These are phyloP conservation scores for Botrytis paeoniae DNA, from an alignment of 2,329 filamentous ascomycete species.

Conservation along the genomic window DNA sequence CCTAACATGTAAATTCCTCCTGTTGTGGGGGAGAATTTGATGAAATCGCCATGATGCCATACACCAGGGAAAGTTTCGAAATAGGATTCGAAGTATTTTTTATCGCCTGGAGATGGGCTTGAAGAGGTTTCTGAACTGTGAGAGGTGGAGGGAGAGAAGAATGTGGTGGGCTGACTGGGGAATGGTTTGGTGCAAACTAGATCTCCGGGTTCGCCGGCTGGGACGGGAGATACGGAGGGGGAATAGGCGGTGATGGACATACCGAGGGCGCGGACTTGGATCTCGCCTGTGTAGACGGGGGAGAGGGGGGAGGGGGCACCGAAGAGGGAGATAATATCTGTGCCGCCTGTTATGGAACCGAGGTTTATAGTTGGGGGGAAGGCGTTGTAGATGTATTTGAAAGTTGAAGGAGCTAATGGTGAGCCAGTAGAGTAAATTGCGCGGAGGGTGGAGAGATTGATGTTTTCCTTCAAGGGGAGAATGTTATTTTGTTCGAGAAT, in stretches of 20 bases:
- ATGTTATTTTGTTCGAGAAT: constrained; percentile 78
- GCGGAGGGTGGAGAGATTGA: constrained; percentile 63
- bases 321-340: constrained; percentile 94
- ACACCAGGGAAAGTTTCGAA: constrained; percentile 76
- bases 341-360: constrained; percentile 90
- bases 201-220: constrained; percentile 72
- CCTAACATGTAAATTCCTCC: constrained; percentile 88
- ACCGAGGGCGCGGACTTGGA: constrained; percentile 73
- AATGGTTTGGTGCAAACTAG: constrained; percentile 85
- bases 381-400: constrained; percentile 75
- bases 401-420: constrained; percentile 88
- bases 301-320: constrained; percentile 77
- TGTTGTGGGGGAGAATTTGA: constrained; percentile 65
- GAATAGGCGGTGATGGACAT: constrained; percentile 70
- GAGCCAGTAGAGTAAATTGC: constrained; percentile 95
- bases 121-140: neutral
- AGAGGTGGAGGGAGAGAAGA: constrained; percentile 53
- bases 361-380: constrained; percentile 82
- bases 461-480: constrained; percentile 49
- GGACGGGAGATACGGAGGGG: constrained; percentile 40
- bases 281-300: constrained; percentile 69
- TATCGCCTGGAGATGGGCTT: constrained; percentile 49
- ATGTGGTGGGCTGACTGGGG: constrained; percentile 85
- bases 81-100: constrained; percentile 80
- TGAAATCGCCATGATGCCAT: constrained; percentile 96